Evolutionary conservation across 768 basidiomycete species (phyloP), one percentile per base, ranked within the genome.

Genomic region (Calocybe gangraenosa): DNA sequence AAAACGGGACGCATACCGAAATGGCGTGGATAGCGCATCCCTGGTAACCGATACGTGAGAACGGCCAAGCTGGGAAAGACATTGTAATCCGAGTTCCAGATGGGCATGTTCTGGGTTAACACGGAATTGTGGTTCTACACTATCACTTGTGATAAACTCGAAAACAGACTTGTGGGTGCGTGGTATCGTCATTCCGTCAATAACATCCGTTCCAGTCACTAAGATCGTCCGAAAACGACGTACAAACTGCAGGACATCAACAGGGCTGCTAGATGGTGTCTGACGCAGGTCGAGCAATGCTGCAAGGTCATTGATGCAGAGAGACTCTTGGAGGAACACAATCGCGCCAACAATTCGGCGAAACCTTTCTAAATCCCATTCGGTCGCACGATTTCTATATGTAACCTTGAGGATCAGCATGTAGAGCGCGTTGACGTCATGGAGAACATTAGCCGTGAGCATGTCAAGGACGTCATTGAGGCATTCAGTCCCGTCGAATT

Each of bases 181-280:
- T 19, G 53, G 53, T 15, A 47, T 25, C 17, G 53, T 54, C 37
- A 33, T 4, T 14, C 20, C 15, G 13, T 40, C 37, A 19, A 55
- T 43, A 8, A 31, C n/a, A n/a, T n/a, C n/a, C n/a, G n/a, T n/a
- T n/a, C n/a, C n/a, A n/a, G n/a, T n/a, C n/a, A n/a, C n/a, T n/a
- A n/a, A n/a, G n/a, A n/a, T n/a, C n/a, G n/a, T n/a, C n/a, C n/a
- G n/a, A n/a, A n/a, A n/a, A n/a, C 43, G 54, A 9, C 40, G 45
- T 37, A 53, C 51, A 37, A 50, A 50, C 6, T 45, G 19, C 20
- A 23, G 15, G 13, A 55, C 38, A 19, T 55, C 51, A 14, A 50
- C 51, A 10, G n/a, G 37, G 2, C 31, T 13, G 8, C 37, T 15
- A 7, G 32, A 19, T 1, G 42, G 6, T 21, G 43, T n/a, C 11